Evolutionary conservation across 768 basidiomycete genomes (phyloP).

Genomic region (Obba rivulosa): DNA sequence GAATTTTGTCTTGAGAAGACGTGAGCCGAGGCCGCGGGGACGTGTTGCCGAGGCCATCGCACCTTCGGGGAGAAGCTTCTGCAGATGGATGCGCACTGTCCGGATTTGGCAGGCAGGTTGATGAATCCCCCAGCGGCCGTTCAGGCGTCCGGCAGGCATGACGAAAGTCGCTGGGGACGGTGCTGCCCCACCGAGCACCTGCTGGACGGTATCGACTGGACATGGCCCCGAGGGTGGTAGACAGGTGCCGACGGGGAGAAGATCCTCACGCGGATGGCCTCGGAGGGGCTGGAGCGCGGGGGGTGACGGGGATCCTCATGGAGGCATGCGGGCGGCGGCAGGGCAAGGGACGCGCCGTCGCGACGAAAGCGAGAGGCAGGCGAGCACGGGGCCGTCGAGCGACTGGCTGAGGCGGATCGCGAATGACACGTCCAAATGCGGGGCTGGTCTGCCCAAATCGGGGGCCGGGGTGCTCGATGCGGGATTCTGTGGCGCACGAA

Average conservation of each 20-base stretch:
- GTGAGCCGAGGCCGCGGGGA: too few relatives aligned
- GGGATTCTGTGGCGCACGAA: constrained; percentile 3
- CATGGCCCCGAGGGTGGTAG: too few relatives aligned
- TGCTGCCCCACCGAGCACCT: too few relatives aligned
- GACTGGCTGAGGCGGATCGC: not conserved
- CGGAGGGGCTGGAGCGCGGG: not conserved
- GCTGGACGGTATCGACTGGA: too few relatives aligned
- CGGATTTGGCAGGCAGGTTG: not conserved
- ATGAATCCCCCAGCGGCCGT: constrained; percentile 2
- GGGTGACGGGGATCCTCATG: not conserved
- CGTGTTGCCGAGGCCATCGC: too few relatives aligned
- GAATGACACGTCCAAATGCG: not conserved
- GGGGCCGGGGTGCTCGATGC: too few relatives aligned
- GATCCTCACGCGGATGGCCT: not conserved
- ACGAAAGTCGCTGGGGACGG: not conserved
- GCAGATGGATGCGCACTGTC: constrained; percentile 2
- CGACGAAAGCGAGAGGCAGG: not conserved
- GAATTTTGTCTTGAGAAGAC: too few relatives aligned
- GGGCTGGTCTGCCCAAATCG: constrained; percentile 3
- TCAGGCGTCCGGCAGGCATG: not conserved
- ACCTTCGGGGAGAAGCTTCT: not conserved
- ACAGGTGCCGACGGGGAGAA: too few relatives aligned
- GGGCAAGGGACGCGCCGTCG: not conserved
- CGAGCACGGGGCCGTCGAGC: not conserved
- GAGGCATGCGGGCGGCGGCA: not conserved